phyloP scores from a whole-genome alignment of 2,329 filamentous ascomycete genomes.

The Ambrosiella xylebori region DNA sequence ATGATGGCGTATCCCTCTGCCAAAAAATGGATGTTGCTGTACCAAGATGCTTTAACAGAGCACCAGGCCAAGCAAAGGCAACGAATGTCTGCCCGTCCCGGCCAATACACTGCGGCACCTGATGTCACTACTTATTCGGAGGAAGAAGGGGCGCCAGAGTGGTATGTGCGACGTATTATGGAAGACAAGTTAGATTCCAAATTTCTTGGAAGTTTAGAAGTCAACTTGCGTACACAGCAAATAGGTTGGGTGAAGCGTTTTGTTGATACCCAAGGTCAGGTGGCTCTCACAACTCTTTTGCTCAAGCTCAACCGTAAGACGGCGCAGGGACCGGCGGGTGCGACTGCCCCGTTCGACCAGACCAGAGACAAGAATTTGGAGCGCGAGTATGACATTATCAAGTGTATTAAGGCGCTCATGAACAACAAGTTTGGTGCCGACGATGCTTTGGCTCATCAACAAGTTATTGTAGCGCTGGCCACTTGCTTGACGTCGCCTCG shows the following conservation, averaged over 20 bases:
- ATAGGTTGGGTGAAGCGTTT: constrained; percentile 96
- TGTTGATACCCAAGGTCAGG: constrained; percentile 91
- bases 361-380: constrained; percentile 65
- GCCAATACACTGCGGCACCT: constrained; percentile 45
- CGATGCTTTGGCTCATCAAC: constrained; percentile 77
- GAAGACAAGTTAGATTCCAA: constrained; percentile 87
- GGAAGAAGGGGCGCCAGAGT: constrained; percentile 91
- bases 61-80: constrained; percentile 90
- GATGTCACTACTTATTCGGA: constrained; percentile 65
- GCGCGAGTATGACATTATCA: constrained; percentile 90
- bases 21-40: constrained; percentile 95
- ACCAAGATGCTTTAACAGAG: constrained; percentile 86
- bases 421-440: constrained; percentile 99
- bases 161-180: constrained; percentile 95
- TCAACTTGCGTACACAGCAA: constrained; percentile 87
- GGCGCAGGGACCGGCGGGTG: constrained; percentile 45
- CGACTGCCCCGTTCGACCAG: constrained; percentile 30
- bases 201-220: constrained; percentile 79
- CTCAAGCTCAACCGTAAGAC: constrained; percentile 85
- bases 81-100: constrained; percentile 53
- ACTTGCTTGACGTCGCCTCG: constrained; percentile 77
- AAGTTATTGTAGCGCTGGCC: constrained; percentile 73
- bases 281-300: constrained; percentile 85
- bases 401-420: constrained; percentile 92
- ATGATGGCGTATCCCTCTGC: constrained; percentile 89